Evolutionary conservation across 768 basidiomycete genomes (phyloP), one percentile per base, ranked within the genome.

Genomic region (Gloeostereum incarnatum): DNA sequence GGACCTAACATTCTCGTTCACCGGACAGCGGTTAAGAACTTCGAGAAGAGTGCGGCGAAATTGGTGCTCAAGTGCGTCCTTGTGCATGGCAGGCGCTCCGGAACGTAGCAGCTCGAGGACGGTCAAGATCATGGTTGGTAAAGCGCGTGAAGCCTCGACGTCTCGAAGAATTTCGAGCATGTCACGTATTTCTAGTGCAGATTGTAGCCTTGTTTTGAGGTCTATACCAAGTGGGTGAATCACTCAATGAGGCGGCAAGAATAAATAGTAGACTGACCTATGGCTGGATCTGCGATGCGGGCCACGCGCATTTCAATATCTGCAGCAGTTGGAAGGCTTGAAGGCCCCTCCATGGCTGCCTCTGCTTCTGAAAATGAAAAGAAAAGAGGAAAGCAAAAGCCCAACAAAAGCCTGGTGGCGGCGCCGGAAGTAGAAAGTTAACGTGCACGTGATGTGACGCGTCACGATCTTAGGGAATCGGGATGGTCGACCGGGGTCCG

Each of bases 41-140:
- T 96, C 88, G 42, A 98, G 70, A 11, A 96, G 70, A 26, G 81
- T 76, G 46, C 85, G 80, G 31, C 96, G 86, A 51, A 94, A 89
- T 48, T 79, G 75, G 60, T 84, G 83, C 57, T 87, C 84, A 14
- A 68, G 51, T 4, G 70, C 67, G 47, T 82, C 81, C 52, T 76
- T 84, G 41, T 74, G 71, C 39, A 75, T 75, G 2, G 79, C 68
- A 6, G 77, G 70, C 39, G 83, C 75, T 35, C 78, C 78, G 26
- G 74, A 73, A 38, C 75, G 78, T 32, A 91, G 64, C 13, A 87
- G 66, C 46, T 85, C 81, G 19, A 86, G 63, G 19, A 90, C 60
- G 18, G 81, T 73, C 11, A 81, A 81, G 36, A 88, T 76, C 53
- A 87, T 77, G 45, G 76, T 74, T 5, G 78, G 77, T 16, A 88